Evolutionary conservation across 2,329 filamentous ascomycete species (phyloP).

Genomic region (Lachnum nothofagi): DNA sequence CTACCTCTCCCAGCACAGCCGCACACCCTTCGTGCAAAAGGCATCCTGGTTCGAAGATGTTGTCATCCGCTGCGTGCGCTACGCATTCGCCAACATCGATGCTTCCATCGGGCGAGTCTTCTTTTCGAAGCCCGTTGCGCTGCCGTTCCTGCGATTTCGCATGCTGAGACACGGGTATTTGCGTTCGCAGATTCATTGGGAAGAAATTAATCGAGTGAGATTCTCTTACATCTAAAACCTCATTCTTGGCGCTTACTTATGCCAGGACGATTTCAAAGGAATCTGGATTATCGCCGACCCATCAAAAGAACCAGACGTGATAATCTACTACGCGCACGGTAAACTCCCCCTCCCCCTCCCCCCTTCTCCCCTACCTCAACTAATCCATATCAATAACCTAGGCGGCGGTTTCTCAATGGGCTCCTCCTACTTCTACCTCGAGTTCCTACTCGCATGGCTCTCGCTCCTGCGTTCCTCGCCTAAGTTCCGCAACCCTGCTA

Average conservation of each 20-base stretch:
- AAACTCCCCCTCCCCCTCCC: constrained; percentile 25
- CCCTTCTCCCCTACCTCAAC: neutral
- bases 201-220: constrained; percentile 50
- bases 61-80: constrained; percentile 71
- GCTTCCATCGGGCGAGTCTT: constrained; percentile 67
- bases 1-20: constrained; percentile 40
- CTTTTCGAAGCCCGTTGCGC: constrained; percentile 66
- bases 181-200: constrained; percentile 58
- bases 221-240: constrained; percentile 9
- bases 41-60: constrained; percentile 73
- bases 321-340: constrained; percentile 81
- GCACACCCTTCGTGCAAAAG: constrained; percentile 59
- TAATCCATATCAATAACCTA: constrained; percentile 29
- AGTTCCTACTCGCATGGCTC: constrained; percentile 72
- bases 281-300: constrained; percentile 65
- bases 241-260: constrained; percentile 12
- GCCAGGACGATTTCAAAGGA: constrained; percentile 50
- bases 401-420: constrained; percentile 82
- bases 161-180: constrained; percentile 68
- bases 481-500: constrained; percentile 68
- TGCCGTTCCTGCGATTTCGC: constrained; percentile 71
- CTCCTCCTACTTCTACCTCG: constrained; percentile 76
- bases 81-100: constrained; percentile 69
- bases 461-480: constrained; percentile 55
- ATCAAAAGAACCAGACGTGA: constrained; percentile 60